These are phyloP conservation scores for Saitozyma sp. DNA, from an alignment of 768 basidiomycete genomes.

Conservation along the genomic window DNA sequence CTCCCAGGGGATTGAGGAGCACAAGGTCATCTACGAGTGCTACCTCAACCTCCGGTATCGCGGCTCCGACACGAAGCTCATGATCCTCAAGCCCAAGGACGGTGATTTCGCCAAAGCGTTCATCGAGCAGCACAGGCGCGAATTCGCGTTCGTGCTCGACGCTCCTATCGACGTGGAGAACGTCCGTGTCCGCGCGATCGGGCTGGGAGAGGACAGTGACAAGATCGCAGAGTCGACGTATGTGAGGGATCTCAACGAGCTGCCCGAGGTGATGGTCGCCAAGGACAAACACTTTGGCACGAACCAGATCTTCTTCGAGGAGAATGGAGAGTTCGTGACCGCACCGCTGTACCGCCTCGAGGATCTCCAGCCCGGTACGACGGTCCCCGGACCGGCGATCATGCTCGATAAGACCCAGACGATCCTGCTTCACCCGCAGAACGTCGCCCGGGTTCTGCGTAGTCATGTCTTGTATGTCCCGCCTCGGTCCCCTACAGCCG, in stretches of 20 bases:
- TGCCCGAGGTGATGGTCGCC: constrained; percentile 10
- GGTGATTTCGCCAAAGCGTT: constrained; percentile 79
- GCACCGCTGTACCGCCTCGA: constrained; percentile 75
- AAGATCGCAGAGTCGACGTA: constrained; percentile 61
- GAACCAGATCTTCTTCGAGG: too few species aligned
- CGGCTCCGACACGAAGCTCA: constrained; percentile 73
- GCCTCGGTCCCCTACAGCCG: too few species aligned
- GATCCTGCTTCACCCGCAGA: constrained; percentile 59
- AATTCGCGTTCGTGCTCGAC: constrained; percentile 89
- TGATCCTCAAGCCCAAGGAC: constrained; percentile 64
- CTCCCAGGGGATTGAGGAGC: constrained; percentile 75
- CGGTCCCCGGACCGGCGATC: constrained; percentile 79
- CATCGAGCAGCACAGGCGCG: constrained; percentile 72
- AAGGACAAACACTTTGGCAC: too few species aligned
- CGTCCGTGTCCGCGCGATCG: constrained; percentile 61
- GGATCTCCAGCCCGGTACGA: constrained; percentile 65
- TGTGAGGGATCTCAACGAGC: constrained; percentile 60
- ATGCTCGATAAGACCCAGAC: constrained; percentile 94
- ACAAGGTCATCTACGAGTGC: constrained; percentile 70
- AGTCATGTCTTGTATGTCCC: too few species aligned
- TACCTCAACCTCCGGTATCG: constrained; percentile 54
- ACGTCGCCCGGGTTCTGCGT: too few species aligned
- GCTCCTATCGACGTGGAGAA: constrained; percentile 88
- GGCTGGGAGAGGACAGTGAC: background rate
- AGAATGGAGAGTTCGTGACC: constrained; percentile 40